Base-by-base conservation (phyloP, 2,329 filamentous ascomycete species). In the Trichophyton mentagrophytes region DNA sequence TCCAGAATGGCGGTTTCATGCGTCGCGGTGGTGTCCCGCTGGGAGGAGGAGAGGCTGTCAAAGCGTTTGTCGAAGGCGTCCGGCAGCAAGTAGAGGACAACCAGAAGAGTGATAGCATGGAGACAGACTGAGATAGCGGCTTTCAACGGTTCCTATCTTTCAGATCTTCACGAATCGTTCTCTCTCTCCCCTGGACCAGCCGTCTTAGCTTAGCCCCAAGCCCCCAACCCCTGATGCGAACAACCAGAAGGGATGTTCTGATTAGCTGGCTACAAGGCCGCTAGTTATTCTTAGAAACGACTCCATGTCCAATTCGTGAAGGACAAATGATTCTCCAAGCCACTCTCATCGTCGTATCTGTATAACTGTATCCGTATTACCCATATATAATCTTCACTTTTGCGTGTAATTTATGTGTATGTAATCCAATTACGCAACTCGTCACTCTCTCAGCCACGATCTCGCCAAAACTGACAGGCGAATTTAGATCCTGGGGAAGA, bases 31-130 rank as follows among this genome's bases (percentile, higher is more conserved):
- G 83, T 58, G 85, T 96, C 77, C 91, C 92, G 1, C 74, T 96
- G 53, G 92, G 91, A 49, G 91, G 91, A 59, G 89, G 88, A 4
- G 87, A 93, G 67, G 92, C 92, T 11, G 85, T 99, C 1, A 87
- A 95, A 76, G 89, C 88, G 2, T 99, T 99, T 74, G 81, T 99
- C 22, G 84, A 95, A 61, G 93, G 92, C 2, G 85, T 96, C 56
- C 93, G 88, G 80, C 86, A 83, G 76, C 85, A 84, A 4, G 87
- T 90, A 0, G 61, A 64, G 42, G 66, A 70, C 55, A 68, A 71
- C 62, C 49, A 55, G 15, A 66, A 67, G 59, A 68, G 65, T 56
- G 70, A 73, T 62, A 67, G 66, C 53, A 78, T 78, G 76, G 75
- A 78, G 51, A 76, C 74, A 38, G 74, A 77, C 66, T 74, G 33